Conservation (phyloP, 495 filamentous ascomycete species). For the Penicillium cataractarum region DNA sequence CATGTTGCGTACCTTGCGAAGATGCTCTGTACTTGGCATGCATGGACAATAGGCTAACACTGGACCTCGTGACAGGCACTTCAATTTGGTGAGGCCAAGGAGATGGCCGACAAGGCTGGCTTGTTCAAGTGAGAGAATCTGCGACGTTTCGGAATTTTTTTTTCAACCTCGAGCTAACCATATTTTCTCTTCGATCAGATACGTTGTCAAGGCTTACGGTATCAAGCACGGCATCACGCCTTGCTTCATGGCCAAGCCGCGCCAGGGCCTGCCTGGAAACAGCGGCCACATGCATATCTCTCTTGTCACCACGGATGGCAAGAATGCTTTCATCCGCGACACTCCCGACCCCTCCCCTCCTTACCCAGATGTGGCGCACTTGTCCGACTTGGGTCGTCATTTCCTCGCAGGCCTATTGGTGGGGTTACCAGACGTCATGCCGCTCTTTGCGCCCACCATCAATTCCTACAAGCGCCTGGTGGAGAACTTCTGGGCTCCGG, state of each 20-base stretch:
- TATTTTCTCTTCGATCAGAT: conserved; percentile 47
- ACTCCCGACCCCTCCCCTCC: conserved; percentile 66
- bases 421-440: conserved; percentile 94
- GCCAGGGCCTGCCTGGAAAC: conserved; percentile 86
- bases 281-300: conserved; percentile 96
- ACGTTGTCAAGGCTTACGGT: conserved; percentile 83
- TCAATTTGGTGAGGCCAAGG: conserved; percentile 77
- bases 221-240: conserved; percentile 89
- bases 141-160: background rate
- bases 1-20: background rate
- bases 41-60: background rate
- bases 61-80: conserved; percentile 59
- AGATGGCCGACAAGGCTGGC: conserved; percentile 88
- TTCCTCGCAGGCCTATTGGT: conserved; percentile 91
- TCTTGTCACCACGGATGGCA: conserved; percentile 60
- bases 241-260: conserved; percentile 99
- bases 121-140: conserved; percentile 78
- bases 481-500: conserved; percentile 98
- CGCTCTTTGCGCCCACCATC: conserved; percentile 87
- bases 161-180: background rate
- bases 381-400: conserved; percentile 88
- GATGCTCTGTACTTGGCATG: background rate
- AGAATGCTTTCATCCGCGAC: conserved; percentile 80
- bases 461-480: conserved; percentile 98
- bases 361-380: conserved; percentile 73